Evolutionary conservation across 2,329 filamentous ascomycete genomes (phyloP).

Genomic region (Fusarium acutatum): DNA sequence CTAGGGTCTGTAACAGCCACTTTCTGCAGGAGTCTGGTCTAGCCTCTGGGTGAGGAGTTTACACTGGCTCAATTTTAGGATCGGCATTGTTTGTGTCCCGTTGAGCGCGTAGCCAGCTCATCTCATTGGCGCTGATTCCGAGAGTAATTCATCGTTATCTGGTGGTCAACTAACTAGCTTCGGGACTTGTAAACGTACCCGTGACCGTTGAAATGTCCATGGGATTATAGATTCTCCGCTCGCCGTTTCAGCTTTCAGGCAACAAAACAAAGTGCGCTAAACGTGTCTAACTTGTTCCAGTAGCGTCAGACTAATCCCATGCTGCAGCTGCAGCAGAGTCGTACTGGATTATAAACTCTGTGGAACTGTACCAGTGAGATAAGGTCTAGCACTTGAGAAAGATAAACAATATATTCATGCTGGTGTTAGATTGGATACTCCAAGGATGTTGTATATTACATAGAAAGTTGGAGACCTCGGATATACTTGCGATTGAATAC

Average conservation of each 20-base stretch:
- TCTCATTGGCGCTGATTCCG: neutral
- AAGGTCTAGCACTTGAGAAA: fast-evolving
- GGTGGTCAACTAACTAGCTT: fast-evolving
- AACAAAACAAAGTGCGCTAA: fast-evolving
- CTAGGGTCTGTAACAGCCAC: neutral
- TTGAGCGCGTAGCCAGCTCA: neutral
- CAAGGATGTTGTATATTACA: neutral
- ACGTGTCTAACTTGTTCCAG: fast-evolving
- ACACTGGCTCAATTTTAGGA: neutral
- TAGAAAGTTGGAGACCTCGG: too few relatives aligned
- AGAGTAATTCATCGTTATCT: neutral
- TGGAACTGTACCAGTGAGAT: neutral
- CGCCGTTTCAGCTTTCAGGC: too few relatives aligned
- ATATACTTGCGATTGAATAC: too few relatives aligned
- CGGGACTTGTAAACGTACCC: fast-evolving
- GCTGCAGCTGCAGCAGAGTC: fast-evolving
- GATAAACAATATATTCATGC: too few relatives aligned
- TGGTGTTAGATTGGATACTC: neutral
- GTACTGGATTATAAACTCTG: too few relatives aligned
- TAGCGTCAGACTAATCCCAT: too few relatives aligned
- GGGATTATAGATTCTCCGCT: neutral
- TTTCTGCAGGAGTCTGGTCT: neutral
- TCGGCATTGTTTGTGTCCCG: fast-evolving
- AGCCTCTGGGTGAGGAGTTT: fast-evolving
- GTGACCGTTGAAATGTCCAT: neutral